phyloP scores from a whole-genome alignment of 2,329 filamentous ascomycete genomes.

The Neodidymelliopsis sp. region DNA sequence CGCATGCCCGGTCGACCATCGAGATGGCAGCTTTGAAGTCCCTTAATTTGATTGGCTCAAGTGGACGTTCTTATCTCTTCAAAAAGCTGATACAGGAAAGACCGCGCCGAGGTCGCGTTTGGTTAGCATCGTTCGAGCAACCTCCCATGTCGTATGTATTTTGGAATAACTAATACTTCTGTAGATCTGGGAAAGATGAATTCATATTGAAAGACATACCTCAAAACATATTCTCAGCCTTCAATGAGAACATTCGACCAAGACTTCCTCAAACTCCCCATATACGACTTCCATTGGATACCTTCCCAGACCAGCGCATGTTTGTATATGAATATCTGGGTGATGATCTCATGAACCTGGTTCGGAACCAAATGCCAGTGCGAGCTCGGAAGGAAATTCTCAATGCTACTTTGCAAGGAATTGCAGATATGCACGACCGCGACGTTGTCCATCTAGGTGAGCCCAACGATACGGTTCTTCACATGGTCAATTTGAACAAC shows the following conservation, averaged over 20 bases:
- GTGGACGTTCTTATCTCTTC: conserved; percentile 40
- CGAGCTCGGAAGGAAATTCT: conserved; percentile 31
- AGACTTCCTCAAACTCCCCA: conserved; percentile 25
- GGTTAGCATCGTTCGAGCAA: conserved; percentile 32
- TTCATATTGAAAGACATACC: conserved; percentile 38
- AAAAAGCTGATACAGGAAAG: conserved; percentile 45
- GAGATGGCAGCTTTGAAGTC: conserved; percentile 1
- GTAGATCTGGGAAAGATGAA: conserved; percentile 23
- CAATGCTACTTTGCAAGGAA: conserved; percentile 31
- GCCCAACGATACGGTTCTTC: background rate
- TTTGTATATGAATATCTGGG: conserved; percentile 35
- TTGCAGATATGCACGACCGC: conserved; percentile 33
- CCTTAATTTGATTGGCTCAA: conserved; percentile 6
- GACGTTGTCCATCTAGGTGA: conserved; percentile 40
- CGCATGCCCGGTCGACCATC: background rate
- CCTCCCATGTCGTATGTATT: conserved; percentile 11
- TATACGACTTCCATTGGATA: conserved; percentile 31
- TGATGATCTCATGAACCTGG: conserved; percentile 29
- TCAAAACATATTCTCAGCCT: conserved; percentile 23
- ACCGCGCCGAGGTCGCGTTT: conserved; percentile 41
- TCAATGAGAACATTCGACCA: conserved; percentile 34
- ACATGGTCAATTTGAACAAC: conserved; percentile 5
- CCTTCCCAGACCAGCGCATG: conserved; percentile 26
- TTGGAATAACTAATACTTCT: conserved; percentile 7
- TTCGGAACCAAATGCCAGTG: conserved; percentile 22